A percentile compares a stretch with the other conserved stretches of the same genome.
These are phyloP conservation scores for Rhizomucor pusillus DNA, from an alignment of 371 early-diverging fungal species.

Conservation along the genomic window DNA sequence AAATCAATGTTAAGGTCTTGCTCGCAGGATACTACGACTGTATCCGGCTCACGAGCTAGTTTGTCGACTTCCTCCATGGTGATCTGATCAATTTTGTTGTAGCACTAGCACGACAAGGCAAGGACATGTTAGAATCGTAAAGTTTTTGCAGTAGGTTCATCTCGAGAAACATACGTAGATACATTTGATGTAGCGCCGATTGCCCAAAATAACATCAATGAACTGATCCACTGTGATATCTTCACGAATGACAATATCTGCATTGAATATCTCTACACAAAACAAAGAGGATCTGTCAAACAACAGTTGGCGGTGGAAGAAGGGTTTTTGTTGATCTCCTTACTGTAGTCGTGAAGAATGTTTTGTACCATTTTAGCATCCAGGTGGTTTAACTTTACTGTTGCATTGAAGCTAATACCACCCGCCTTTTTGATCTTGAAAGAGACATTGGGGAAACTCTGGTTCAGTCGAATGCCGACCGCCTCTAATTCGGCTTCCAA, in stretches of 20 bases:
- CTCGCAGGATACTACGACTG: slow-evolving; percentile 93
- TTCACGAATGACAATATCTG: slow-evolving; percentile 97
- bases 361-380: slow-evolving; percentile 90
- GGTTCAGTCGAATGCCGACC: slow-evolving; percentile 98
- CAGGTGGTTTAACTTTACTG: slow-evolving; percentile 86
- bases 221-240: slow-evolving; percentile 98
- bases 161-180: slow-evolving; percentile 73
- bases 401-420: slow-evolving; percentile 94
- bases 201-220: slow-evolving; percentile 97
- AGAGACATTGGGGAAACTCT: slow-evolving; percentile 88
- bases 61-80: slow-evolving; percentile 95
- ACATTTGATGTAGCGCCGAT: slow-evolving; percentile 95
- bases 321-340: slow-evolving; percentile 11
- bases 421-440: slow-evolving; percentile 98
- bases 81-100: slow-evolving; percentile 99
- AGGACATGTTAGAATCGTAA: too few species aligned
- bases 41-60: slow-evolving; percentile 83
- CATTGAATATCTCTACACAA: slow-evolving; percentile 87
- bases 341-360: slow-evolving; percentile 96
- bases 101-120: slow-evolving; percentile 50
- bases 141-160: too few species aligned
- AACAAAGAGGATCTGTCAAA: neutral
- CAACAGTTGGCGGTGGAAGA: neutral
- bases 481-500: slow-evolving; percentile 98
- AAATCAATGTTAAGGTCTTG: slow-evolving; percentile 93